Evolutionary conservation across 2,329 filamentous ascomycete species (phyloP), one percentile per base, ranked within the genome.

Genomic region (Calonectria pseudoreteaudii): DNA sequence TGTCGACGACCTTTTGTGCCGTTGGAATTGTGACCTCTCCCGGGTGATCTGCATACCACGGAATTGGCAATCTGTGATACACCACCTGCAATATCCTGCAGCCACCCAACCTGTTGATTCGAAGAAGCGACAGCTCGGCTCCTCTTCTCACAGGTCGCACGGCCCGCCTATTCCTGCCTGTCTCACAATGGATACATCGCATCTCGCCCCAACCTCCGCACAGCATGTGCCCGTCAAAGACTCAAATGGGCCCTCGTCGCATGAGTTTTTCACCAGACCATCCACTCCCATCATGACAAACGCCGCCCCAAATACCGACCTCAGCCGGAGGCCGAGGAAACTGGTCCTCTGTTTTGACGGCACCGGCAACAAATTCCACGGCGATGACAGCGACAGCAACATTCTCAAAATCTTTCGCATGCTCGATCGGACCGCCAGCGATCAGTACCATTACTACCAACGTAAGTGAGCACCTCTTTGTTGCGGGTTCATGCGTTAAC

Each of bases 391-490:
- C 52, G 91, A 92, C 77, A 91, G 89, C 81, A 92, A 92, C 68
- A 92, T 94, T 77, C 84, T 94, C 73, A 94, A 94, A 80, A 93
- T 94, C 14, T 94, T 93, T 76, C 88, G 92, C 47, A 93, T 93
- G 88, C 85, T 94, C 1, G 92, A 94, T 77, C 88, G 92, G 7
- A 90, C 89, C 9, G 90, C 91, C 0, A 86, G 86, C 28, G 88
- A 91, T 70, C 92, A 94, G 74, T 92, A 87, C 75, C 90, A 92
- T 74, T 93, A 93, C 75, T 92, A 93, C 68, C 91, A 93, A 76
- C 91, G 89, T 91, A 80, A 81, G 88, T 81, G 10, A n/a, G 4
- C 1, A 0, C n/a, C 36, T 5, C 0, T 23, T 23, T 2, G 18
- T 1, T 13, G 20, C 6, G 9, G 26, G 18, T 53, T 41, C 9